These are phyloP conservation scores for Dioszegia aurantiaca DNA, from an alignment of 768 basidiomycete genomes.

Conservation along the genomic window DNA sequence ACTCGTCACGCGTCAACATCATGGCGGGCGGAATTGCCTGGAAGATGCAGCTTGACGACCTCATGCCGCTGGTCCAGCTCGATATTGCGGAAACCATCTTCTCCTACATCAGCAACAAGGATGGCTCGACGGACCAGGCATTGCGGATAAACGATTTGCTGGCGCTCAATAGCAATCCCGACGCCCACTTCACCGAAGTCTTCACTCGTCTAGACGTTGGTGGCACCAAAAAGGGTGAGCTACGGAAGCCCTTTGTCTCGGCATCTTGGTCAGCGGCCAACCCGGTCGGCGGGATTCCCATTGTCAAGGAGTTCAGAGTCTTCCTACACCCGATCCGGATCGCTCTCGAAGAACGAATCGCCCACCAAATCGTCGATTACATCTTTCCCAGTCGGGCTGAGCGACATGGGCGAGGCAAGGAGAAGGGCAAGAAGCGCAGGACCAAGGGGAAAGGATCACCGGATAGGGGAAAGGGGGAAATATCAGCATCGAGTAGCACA, in stretches of 20 bases:
- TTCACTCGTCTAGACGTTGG: constrained; percentile 63
- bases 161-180: constrained; percentile 78
- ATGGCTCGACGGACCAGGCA: constrained; percentile 78
- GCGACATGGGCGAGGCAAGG: not conserved
- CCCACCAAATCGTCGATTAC: constrained; percentile 59
- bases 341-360: constrained; percentile 79
- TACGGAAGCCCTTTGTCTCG: constrained; percentile 62
- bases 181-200: constrained; percentile 84
- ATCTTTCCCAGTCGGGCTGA: not conserved
- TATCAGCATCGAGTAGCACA: not conserved
- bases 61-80: constrained; percentile 76
- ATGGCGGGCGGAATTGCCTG: constrained; percentile 84
- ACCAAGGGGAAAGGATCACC: not conserved
- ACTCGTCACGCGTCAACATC: constrained; percentile 74
- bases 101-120: constrained; percentile 78
- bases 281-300: constrained; percentile 88
- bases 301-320: constrained; percentile 77
- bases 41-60: constrained; percentile 73
- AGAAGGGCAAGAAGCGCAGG: not conserved
- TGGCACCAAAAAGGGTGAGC: not conserved
- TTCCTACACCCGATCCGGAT: constrained; percentile 80
- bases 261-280: constrained; percentile 80
- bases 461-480: not conserved
- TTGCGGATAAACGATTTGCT: constrained; percentile 71
- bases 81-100: constrained; percentile 75